Evolutionary conservation across 23 red algal genomes (phyloP).

Genomic region (Agarophyton chilense): DNA sequence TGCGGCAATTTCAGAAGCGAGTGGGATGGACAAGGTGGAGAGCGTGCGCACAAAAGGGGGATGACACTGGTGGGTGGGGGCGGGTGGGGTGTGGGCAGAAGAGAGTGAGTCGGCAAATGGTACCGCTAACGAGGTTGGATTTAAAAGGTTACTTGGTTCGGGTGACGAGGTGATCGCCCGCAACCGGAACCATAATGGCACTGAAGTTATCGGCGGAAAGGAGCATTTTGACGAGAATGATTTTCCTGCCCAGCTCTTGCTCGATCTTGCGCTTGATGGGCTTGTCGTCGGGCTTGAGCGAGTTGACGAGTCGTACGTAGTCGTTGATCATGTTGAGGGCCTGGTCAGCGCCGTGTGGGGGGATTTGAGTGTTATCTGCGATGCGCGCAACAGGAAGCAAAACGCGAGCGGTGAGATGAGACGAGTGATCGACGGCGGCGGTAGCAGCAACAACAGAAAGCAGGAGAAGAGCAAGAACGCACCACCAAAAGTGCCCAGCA

Average conservation of each 20-base stretch:
- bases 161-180: slow-evolving; percentile 29
- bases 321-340: slow-evolving; percentile 26
- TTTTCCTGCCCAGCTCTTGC: slow-evolving; percentile 39
- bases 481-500: slow-evolving; percentile 52
- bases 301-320: slow-evolving; percentile 21
- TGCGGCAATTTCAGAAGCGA: background rate
- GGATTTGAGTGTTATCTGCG: slow-evolving; percentile 29
- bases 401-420: too few relatives aligned
- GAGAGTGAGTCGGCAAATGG: too few relatives aligned
- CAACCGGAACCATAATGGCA: slow-evolving; percentile 15
- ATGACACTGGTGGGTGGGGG: too few relatives aligned
- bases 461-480: background rate
- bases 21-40: background rate
- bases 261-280: slow-evolving; percentile 16
- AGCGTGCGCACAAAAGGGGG: too few relatives aligned
- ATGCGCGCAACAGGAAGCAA: too few relatives aligned
- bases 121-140: background rate
- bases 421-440: background rate
- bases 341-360: slow-evolving; percentile 8
- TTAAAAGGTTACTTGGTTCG: background rate
- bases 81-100: too few relatives aligned
- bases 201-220: slow-evolving; percentile 54
- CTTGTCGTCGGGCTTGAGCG: background rate
- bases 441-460: background rate
- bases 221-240: slow-evolving; percentile 50